Evolutionary conservation across 2,329 filamentous ascomycete genomes (phyloP).

Genomic region (Talaromyces sp.): DNA sequence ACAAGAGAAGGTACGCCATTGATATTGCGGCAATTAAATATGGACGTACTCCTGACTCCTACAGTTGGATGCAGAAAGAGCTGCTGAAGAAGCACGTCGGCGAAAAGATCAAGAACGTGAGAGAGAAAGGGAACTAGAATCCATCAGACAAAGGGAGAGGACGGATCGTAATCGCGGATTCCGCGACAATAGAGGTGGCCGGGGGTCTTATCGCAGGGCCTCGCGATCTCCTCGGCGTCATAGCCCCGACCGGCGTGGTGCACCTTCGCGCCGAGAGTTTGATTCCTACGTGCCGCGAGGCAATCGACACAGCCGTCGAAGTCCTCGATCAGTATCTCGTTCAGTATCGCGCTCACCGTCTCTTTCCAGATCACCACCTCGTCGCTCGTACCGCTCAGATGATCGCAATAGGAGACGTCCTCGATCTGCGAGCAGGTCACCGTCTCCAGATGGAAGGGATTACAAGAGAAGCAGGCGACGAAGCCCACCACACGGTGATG

Average conservation of each 20-base stretch:
- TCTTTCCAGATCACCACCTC: slow-evolving; percentile 31
- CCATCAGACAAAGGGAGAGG: slow-evolving; percentile 57
- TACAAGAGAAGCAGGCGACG: slow-evolving; percentile 35
- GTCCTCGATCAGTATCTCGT: slow-evolving; percentile 32
- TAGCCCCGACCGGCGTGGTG: slow-evolving; percentile 44
- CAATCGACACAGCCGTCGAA: slow-evolving; percentile 37
- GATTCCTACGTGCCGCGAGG: slow-evolving; percentile 57
- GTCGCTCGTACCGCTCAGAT: slow-evolving; percentile 27
- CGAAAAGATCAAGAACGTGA: slow-evolving; percentile 67
- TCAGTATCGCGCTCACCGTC: slow-evolving; percentile 31
- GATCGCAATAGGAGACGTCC: slow-evolving; percentile 31
- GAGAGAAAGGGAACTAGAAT: slow-evolving; percentile 67
- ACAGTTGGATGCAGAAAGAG: slow-evolving; percentile 77
- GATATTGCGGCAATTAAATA: no score
- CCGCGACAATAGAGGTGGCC: slow-evolving; percentile 29
- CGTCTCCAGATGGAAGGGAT: slow-evolving; percentile 38
- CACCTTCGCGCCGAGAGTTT: slow-evolving; percentile 48
- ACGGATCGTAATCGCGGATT: slow-evolving; percentile 38
- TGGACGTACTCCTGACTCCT: slow-evolving; percentile 10
- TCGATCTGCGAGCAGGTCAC: slow-evolving; percentile 36
- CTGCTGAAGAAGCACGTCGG: slow-evolving; percentile 68
- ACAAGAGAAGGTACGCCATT: slow-evolving; percentile 72
- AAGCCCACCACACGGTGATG: slow-evolving; percentile 41
- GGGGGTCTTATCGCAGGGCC: slow-evolving; percentile 38
- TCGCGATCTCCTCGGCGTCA: slow-evolving; percentile 51